Conservation (phyloP, 1,139 yeast species). For the Ashbya aceris region DNA sequence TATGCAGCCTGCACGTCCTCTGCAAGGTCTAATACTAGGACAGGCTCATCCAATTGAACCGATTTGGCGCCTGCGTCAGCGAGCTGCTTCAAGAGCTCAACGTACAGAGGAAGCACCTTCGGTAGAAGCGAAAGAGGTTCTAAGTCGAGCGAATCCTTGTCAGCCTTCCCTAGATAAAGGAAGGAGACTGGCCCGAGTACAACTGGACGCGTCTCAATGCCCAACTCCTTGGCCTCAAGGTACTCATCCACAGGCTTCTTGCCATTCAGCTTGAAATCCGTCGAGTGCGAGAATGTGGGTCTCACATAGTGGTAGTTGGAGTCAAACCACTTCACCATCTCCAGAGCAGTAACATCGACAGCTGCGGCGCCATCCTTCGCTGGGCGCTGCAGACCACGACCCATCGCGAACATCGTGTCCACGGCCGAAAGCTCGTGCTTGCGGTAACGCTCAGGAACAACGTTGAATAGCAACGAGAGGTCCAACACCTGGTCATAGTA, state of each 20-base stretch:
- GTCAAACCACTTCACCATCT: constrained; percentile 99
- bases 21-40: constrained; percentile 88
- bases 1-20: constrained; percentile 73
- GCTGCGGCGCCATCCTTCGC: constrained; percentile 82
- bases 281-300: constrained; percentile 95
- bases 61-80: constrained; percentile 90
- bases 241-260: constrained; percentile 94
- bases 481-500: constrained; percentile 96
- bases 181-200: constrained; percentile 93
- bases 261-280: constrained; percentile 93
- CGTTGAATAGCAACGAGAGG: constrained; percentile 85
- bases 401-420: constrained; percentile 97
- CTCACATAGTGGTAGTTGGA: constrained; percentile 99
- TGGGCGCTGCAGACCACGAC: constrained; percentile 98
- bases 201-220: constrained; percentile 96
- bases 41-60: constrained; percentile 97
- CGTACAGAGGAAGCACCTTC: constrained; percentile 87
- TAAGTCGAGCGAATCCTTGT: constrained; percentile 91
- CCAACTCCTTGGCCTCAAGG: constrained; percentile 95
- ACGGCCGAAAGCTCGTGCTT: constrained; percentile 82
- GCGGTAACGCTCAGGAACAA: constrained; percentile 92
- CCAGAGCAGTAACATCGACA: constrained; percentile 97
- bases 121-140: constrained; percentile 84
- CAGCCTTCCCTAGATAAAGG: constrained; percentile 94
- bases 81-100: constrained; percentile 77